A percentile compares a stretch with the other conserved stretches of the same genome.
phyloP scores from a whole-genome alignment of 1,139 yeast species.

The Pichia sp. region DNA sequence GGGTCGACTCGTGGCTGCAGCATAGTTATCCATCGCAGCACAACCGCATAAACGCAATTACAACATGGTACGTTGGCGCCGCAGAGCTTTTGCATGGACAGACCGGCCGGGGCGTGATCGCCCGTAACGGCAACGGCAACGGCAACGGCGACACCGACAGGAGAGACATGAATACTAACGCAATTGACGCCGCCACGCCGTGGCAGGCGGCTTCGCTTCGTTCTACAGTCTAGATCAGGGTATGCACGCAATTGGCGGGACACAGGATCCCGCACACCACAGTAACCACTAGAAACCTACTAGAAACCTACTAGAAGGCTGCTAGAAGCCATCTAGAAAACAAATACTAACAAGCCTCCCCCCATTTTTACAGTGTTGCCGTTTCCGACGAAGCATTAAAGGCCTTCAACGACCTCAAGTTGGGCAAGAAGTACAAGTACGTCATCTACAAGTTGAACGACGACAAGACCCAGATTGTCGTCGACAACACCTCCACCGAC shows the following conservation, averaged over 20 bases:
- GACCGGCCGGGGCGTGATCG: not conserved
- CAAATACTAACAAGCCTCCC: constrained; percentile 10
- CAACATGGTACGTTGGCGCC: not conserved
- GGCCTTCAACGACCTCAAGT: constrained; percentile 92
- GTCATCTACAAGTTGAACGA: constrained; percentile 78
- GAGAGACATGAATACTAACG: not conserved
- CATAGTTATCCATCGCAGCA: not conserved
- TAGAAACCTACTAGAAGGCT: too few relatives aligned
- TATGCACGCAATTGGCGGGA: constrained; percentile 34
- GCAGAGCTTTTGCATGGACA: not conserved
- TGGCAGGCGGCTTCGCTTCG: too few relatives aligned
- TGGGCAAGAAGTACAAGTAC: constrained; percentile 86
- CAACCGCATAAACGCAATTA: not conserved
- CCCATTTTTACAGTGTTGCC: constrained; percentile 55
- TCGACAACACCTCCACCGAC: constrained; percentile 75
- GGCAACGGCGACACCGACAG: not conserved
- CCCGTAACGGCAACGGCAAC: not conserved
- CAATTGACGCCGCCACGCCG: not conserved
- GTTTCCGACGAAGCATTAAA: constrained; percentile 91
- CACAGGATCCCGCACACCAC: too few relatives aligned
- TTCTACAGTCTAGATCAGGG: constrained; percentile 61
- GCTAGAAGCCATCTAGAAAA: too few relatives aligned
- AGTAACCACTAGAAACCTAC: too few relatives aligned
- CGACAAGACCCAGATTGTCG: constrained; percentile 83
- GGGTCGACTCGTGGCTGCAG: too few relatives aligned